These are phyloP conservation scores for Castanopsis chinensis DNA, from an alignment of 306 rosid genomes.

Conservation along the genomic window DNA sequence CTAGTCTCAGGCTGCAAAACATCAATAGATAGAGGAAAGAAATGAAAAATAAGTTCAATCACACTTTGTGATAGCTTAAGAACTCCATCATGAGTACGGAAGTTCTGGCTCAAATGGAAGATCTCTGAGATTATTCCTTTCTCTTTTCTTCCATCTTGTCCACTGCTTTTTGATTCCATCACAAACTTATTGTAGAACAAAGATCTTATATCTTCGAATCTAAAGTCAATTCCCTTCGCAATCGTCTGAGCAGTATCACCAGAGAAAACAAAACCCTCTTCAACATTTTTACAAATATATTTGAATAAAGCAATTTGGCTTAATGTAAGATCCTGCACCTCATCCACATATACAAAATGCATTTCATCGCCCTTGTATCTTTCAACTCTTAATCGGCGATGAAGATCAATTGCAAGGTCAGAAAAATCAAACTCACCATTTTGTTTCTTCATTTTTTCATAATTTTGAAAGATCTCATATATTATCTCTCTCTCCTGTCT, in stretches of 20 bases:
- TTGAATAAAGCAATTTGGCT: conserved; percentile 73
- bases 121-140: conserved; percentile 50
- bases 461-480: conserved; percentile 53
- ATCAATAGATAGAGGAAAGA: conserved; percentile 70
- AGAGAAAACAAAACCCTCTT: conserved; percentile 80
- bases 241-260: conserved; percentile 87
- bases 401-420: conserved; percentile 68
- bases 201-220: conserved; percentile 62
- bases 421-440: conserved; percentile 74
- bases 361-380: conserved; percentile 49
- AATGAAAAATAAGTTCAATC: conserved; percentile 59
- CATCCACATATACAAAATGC: conserved; percentile 70
- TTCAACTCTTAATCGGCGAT: conserved; percentile 41
- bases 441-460: conserved; percentile 61
- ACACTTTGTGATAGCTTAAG: conserved; percentile 65
- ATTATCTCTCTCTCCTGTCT: conserved; percentile 42
- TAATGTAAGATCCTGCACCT: conserved; percentile 83
- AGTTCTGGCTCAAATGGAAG: conserved; percentile 54
- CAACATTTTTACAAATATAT: conserved; percentile 61
- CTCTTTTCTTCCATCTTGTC: conserved; percentile 27
- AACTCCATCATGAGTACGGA: conserved; percentile 76
- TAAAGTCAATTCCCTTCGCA: conserved; percentile 77
- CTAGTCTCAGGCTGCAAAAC: conserved; percentile 67
- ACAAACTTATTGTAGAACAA: conserved; percentile 66
- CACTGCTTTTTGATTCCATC: conserved; percentile 27